Conservation (phyloP, 2,329 filamentous ascomycete genomes). For the Geosmithia putterillii region DNA sequence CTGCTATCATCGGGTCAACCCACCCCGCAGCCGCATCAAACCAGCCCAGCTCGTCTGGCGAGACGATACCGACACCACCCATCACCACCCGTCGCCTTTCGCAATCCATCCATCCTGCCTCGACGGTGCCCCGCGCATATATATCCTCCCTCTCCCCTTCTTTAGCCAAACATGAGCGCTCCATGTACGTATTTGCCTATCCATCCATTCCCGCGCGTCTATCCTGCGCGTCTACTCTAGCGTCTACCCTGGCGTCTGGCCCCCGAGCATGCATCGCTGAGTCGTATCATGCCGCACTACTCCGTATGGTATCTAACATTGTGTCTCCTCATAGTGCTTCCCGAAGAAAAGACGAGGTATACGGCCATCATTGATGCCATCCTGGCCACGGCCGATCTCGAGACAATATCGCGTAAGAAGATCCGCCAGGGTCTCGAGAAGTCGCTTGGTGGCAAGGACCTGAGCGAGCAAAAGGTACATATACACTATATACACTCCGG, state of each 20-base stretch:
- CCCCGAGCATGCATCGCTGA: too few relatives aligned
- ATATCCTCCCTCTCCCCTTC: too few relatives aligned
- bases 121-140: too few relatives aligned
- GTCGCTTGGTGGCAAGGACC: constrained; percentile 41
- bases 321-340: constrained; percentile 37
- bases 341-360: constrained; percentile 37
- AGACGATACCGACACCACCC: not conserved
- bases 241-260: too few relatives aligned
- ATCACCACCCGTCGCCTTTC: not conserved
- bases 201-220: too few relatives aligned
- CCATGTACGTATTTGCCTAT: constrained; percentile 12
- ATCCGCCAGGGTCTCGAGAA: constrained; percentile 44
- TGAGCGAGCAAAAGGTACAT: constrained; percentile 49
- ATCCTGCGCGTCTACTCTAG: too few relatives aligned
- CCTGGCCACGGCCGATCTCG: constrained; percentile 42
- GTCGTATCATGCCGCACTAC: too few relatives aligned
- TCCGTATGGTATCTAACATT: too few relatives aligned
- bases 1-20: too few relatives aligned
- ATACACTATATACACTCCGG: too few relatives aligned
- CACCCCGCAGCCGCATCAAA: too few relatives aligned
- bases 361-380: constrained; percentile 49
- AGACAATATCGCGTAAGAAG: constrained; percentile 52
- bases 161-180: constrained; percentile 9
- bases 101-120: too few relatives aligned
- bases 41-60: not conserved